Evolutionary conservation across 495 filamentous ascomycete genomes (phyloP).

Genomic region (Podospora tetraspora): DNA sequence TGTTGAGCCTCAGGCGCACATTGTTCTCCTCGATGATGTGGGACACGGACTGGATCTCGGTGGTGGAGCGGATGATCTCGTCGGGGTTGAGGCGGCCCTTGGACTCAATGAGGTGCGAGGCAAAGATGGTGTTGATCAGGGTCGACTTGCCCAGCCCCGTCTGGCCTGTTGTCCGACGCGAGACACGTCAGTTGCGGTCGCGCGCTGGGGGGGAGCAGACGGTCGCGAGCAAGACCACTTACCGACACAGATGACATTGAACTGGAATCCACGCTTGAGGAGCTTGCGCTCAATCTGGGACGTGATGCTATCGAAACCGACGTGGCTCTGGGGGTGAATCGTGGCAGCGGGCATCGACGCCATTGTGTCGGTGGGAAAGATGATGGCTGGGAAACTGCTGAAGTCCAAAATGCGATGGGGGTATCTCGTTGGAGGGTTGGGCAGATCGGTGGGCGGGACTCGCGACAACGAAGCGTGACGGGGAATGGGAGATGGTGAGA

Average conservation of each 20-base stretch:
- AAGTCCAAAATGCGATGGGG: conserved; percentile 43
- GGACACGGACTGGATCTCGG: conserved; percentile 94
- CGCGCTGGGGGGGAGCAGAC: conserved; percentile 10
- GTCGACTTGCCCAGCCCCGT: conserved; percentile 98
- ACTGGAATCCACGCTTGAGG: conserved; percentile 98
- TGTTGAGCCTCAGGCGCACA: conserved; percentile 91
- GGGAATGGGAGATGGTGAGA: conserved; percentile 22
- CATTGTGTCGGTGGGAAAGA: conserved; percentile 35
- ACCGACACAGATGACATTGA: conserved; percentile 99
- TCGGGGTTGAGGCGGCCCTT: conserved; percentile 90
- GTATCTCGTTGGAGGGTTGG: conserved; percentile 14
- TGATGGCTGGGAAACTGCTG: conserved; percentile 21
- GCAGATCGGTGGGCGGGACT: conserved; percentile 9
- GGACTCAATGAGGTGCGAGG: conserved; percentile 97
- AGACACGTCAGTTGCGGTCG: conserved; percentile 35
- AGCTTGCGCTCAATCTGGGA: conserved; percentile 98
- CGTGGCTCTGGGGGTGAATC: conserved; percentile 90
- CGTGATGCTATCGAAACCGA: conserved; percentile 99
- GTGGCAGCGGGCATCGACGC: conserved; percentile 41
- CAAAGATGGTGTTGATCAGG: conserved; percentile 99
- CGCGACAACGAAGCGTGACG: conserved; percentile 6
- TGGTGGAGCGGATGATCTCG: conserved; percentile 89
- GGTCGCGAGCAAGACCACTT: conserved; percentile 39
- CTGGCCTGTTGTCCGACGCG: conserved; percentile 61
- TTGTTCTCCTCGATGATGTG: conserved; percentile 99